Percentiles rank a stretch among this genome's conserved stretches.
Evolutionary conservation across 306 rosid species (phyloP).

Genomic region (Cicer cuneatum): DNA sequence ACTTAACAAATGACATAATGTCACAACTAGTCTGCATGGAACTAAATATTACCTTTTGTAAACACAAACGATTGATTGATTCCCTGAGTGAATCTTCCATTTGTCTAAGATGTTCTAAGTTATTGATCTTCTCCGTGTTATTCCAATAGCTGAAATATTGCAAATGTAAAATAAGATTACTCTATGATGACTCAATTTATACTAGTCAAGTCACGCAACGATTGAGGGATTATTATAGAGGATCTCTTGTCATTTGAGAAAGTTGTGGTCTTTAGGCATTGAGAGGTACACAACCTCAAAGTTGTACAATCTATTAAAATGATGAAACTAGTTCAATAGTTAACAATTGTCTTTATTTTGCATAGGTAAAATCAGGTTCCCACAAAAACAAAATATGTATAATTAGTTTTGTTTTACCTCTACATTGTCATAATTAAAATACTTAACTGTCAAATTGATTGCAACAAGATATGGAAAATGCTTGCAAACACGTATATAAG

Average conservation of each 20-base stretch:
- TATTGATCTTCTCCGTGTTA: constrained; percentile 61
- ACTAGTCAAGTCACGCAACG: not conserved
- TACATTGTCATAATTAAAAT: not conserved
- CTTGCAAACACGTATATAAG: not conserved
- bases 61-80: constrained; percentile 57
- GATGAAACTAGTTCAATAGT: too few relatives aligned
- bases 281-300: too few relatives aligned
- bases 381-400: not conserved
- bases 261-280: too few relatives aligned
- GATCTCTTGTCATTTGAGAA: too few relatives aligned
- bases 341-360: constrained; percentile 1
- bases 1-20: constrained; percentile 28
- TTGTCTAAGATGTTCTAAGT: constrained; percentile 68
- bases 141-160: constrained; percentile 66
- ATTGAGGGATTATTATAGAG: too few relatives aligned
- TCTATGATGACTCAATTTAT: constrained; percentile 18
- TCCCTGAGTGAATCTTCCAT: constrained; percentile 71
- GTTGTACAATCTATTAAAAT: too few relatives aligned
- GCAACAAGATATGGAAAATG: constrained; percentile 5
- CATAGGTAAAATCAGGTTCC: not conserved
- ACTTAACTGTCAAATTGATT: not conserved
- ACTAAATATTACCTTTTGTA: constrained; percentile 59
- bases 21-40: constrained; percentile 21
- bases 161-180: constrained; percentile 42
- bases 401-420: not conserved